Conservation (phyloP, 1,284 basidiomycete genomes). For the Fomes fomentarius region DNA sequence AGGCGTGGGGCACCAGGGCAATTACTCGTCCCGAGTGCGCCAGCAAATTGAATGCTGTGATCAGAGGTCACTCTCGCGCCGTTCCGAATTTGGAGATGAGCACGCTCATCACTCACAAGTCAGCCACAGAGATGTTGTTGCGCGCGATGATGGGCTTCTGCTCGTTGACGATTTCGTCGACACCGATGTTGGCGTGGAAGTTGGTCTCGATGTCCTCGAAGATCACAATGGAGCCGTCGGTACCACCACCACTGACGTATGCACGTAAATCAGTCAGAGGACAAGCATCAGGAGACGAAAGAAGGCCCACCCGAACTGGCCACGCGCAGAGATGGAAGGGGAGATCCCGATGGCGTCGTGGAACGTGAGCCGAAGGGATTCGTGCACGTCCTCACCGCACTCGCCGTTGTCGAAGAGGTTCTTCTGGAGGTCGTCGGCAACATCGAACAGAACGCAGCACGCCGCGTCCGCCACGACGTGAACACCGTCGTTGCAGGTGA, state of each 20-base stretch:
- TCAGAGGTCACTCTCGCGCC: too few relatives aligned
- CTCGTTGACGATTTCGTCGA: conserved; percentile 20
- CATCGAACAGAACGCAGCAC: conserved; percentile 13
- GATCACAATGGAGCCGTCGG: conserved; percentile 15
- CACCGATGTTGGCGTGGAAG: conserved; percentile 17
- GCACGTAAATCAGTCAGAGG: neutral
- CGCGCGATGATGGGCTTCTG: conserved; percentile 11
- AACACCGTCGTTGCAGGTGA: conserved; percentile 14
- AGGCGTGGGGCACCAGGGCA: conserved; percentile 46
- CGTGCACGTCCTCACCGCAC: conserved; percentile 19
- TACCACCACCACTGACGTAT: conserved; percentile 9
- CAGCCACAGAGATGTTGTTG: conserved; percentile 40
- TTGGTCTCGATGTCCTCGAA: conserved; percentile 20
- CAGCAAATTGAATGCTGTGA: conserved; percentile 41
- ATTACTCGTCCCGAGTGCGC: conserved; percentile 43
- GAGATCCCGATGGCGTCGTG: conserved; percentile 21
- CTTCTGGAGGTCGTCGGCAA: conserved; percentile 15
- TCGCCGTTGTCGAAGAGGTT: conserved; percentile 18
- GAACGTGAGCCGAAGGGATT: conserved; percentile 20
- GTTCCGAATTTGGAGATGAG: too few relatives aligned
- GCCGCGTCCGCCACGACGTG: conserved; percentile 15
- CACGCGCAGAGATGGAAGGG: neutral
- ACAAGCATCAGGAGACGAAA: neutral
- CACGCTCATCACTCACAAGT: conserved; percentile 30
- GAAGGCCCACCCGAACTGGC: conserved; percentile 11